Base-by-base conservation (phyloP, 306 rosid species). In the Dryas octopetala region DNA sequence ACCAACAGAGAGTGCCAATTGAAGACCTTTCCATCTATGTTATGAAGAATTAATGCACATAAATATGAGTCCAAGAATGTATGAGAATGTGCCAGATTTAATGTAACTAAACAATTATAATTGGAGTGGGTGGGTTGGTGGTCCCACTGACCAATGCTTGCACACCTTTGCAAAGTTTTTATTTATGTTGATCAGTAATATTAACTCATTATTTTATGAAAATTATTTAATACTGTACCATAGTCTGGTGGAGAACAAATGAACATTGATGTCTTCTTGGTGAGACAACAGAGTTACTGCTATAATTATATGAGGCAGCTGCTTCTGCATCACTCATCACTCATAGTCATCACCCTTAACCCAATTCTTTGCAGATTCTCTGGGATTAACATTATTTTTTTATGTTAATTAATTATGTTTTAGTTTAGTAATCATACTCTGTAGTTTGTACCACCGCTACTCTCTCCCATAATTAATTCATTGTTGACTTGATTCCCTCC, bases 91-190 rank as follows among this genome's bases (percentile, higher is more conserved):
- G 68, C 13, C 59, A 26, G 55, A 75, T 52, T 75, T 19, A 16
- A 5, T 32, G 38, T 32, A 32, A 32, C 38, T 32, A 32, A 45
- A 51, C 38, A 54, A 71, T 78, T 57, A 70, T 84, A 81, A 77
- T 71, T 74, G 74, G 62, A 74, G 64, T 71, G 19, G 57, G 49
- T 59, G 48, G 46, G 43, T 62, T 17, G 50, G 62, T 26, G 78
- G 46, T 26, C 71, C 62, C 38, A 38, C 1, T 63, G 53, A 9
- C 9, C 4, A 13, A 32, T 59, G 41, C 41, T 9, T 23, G 62
- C 65, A 60, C 6, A n/a, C 46, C 17, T 2, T 12, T 28, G 44
- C 4, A 2, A 61, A 1, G 5, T 32, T 61, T 61, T 61, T 28
- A 28, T 61, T 11, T 28, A 63, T 41, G 49, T 4, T 32, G 48